Evolutionary conservation across 1,284 basidiomycete species (phyloP).

Genomic region (Moesziomyces parantarcticus): DNA sequence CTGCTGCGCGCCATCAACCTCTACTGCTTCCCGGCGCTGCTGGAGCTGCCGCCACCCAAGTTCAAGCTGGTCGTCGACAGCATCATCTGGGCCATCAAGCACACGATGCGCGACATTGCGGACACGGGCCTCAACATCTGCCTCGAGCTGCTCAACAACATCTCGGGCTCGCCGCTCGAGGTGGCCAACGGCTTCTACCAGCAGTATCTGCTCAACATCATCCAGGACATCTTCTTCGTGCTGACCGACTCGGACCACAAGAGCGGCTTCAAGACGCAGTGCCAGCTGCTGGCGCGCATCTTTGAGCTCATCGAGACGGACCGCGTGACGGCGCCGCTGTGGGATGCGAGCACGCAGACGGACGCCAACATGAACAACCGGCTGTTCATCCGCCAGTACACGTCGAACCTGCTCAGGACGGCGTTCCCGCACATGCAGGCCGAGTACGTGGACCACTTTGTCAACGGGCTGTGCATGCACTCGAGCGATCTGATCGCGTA

Average conservation of each 20-base stretch:
- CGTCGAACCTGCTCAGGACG: slow-evolving; percentile 75
- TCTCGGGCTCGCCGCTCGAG: slow-evolving; percentile 81
- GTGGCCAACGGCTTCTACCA: slow-evolving; percentile 87
- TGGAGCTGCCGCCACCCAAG: slow-evolving; percentile 86
- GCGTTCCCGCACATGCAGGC: slow-evolving; percentile 65
- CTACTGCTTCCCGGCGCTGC: slow-evolving; percentile 95
- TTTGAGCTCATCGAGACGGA: slow-evolving; percentile 91
- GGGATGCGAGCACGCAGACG: slow-evolving; percentile 78
- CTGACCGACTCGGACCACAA: slow-evolving; percentile 98
- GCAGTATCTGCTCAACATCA: slow-evolving; percentile 90
- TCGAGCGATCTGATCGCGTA: slow-evolving; percentile 80
- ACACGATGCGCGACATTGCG: slow-evolving; percentile 98
- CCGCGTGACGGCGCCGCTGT: slow-evolving; percentile 84
- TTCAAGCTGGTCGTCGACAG: slow-evolving; percentile 99
- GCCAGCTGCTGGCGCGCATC: slow-evolving; percentile 78
- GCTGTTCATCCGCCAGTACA: slow-evolving; percentile 86
- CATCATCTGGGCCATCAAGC: slow-evolving; percentile 99
- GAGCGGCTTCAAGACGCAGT: slow-evolving; percentile 74
- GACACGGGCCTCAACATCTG: slow-evolving; percentile 87
- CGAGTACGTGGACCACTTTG: slow-evolving; percentile 69
- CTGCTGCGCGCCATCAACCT: slow-evolving; percentile 91
- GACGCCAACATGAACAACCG: slow-evolving; percentile 84
- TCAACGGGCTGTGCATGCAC: slow-evolving; percentile 83
- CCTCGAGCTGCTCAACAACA: slow-evolving; percentile 95
- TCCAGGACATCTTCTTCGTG: slow-evolving; percentile 97